Base-by-base conservation (phyloP, 805 yeast species). In the Ogataea saltuana region DNA sequence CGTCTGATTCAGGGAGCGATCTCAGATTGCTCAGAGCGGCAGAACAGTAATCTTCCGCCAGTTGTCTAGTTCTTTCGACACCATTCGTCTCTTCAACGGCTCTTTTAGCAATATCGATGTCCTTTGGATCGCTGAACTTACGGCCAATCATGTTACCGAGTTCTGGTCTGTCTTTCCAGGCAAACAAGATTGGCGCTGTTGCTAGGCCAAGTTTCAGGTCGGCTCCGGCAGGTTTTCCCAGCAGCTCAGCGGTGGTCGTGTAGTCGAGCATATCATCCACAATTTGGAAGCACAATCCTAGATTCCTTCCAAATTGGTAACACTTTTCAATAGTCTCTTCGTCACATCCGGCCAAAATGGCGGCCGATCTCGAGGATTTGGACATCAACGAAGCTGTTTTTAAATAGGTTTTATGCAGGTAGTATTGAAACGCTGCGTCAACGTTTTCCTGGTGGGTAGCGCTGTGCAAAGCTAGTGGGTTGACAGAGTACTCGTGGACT, bases 151-250 rank as follows among this genome's bases (percentile, higher is more conserved):
- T 65, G 27, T 79, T 81, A 3, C 97, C 98, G 36, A 93, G 72
- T 45, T 83, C 85, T 0, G 96, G 95, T 56, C 79, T 81, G 56
- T 84, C 79, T 57, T 78, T 81, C 99, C 99, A 93, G 1, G 99
- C 98, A 65, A 76, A 93, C 42, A 93, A 69, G 3, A 91, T 89
- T 1, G 99, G 99, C 0, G 97, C 98, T 0, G 99, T 93, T 1
- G 98, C 98, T 54, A 93, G 75, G 0, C 99, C 99, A 33, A 93
- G 72, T 63, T 90, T 81, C 54, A 93, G 74, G 67, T 93, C 99
- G 4, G 97, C 97, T 55, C 93, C 96, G 7, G 96, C 83, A 2
- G 99, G 98, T 64, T 93, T 93, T 27, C 99, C 99, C 45, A 93
- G 69, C 39, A 86, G 80, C 31, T 78, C 79, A 15, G 88, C 87